Percentiles rank a stretch among this genome's conserved stretches.
Conservation (phyloP, 306 rosid species). For the Clitoria ternatea region DNA sequence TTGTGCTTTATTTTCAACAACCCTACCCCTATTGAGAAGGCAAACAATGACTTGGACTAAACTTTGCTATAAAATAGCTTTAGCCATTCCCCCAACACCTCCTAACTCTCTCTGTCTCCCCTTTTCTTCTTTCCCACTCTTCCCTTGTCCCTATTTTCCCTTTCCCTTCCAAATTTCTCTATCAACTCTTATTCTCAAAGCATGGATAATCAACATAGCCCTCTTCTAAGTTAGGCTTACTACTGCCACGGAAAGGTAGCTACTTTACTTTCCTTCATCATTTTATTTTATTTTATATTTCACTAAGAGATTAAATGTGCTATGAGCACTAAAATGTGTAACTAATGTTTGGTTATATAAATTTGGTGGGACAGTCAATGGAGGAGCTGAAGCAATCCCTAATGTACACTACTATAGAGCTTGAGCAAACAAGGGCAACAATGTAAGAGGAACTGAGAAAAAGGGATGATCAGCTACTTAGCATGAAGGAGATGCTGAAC, state of each 20-base stretch:
- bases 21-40: slow-evolving; percentile 36
- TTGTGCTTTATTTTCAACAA: neutral
- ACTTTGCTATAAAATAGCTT: slow-evolving; percentile 38
- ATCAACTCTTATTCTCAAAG: neutral
- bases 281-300: too few relatives aligned
- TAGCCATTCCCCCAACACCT: slow-evolving; percentile 34
- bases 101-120: neutral
- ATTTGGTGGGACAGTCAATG: slow-evolving; percentile 45
- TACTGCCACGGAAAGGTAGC: slow-evolving; percentile 76
- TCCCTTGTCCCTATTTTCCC: neutral
- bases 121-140: neutral
- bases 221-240: slow-evolving; percentile 58
- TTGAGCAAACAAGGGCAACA: slow-evolving; percentile 67
- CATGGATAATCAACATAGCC: slow-evolving; percentile 75
- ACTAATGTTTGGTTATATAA: too few relatives aligned
- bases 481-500: slow-evolving; percentile 54
- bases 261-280: neutral
- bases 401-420: slow-evolving; percentile 65
- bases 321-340: neutral
- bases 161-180: neutral
- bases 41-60: slow-evolving; percentile 37
- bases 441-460: slow-evolving; percentile 74
- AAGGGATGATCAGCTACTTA: slow-evolving; percentile 68
- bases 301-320: neutral
- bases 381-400: slow-evolving; percentile 77